Percentiles rank a stretch among this genome's conserved stretches.
These are phyloP conservation scores for Trichosanthes truncata DNA, from an alignment of 306 rosid species.

Conservation along the genomic window DNA sequence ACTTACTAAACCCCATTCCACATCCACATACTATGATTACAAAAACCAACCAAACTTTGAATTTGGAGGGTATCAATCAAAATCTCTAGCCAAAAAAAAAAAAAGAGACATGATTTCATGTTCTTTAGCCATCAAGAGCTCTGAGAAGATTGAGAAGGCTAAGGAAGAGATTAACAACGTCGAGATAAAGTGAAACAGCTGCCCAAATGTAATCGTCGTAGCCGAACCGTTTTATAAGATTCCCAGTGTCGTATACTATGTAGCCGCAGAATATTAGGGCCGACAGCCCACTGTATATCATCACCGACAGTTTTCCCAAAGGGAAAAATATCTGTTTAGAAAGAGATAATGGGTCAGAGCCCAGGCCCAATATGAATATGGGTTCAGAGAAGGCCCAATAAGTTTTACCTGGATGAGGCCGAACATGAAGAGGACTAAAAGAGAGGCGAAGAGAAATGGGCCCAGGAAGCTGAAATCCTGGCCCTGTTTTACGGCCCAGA, in stretches of 20 bases:
- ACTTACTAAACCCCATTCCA: no score
- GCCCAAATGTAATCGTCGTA: conserved; percentile 28
- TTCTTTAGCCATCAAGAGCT: not conserved
- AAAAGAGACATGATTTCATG: no score
- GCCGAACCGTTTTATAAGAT: conserved; percentile 21
- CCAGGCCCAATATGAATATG: not conserved
- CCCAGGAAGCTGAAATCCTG: conserved; percentile 23
- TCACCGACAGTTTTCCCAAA: conserved; percentile 15
- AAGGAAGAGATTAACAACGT: conserved; percentile 17
- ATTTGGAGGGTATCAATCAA: not conserved
- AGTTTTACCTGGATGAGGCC: conserved; percentile 20
- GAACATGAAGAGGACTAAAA: conserved; percentile 13
- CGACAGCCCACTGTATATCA: conserved; percentile 10
- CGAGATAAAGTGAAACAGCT: conserved; percentile 15
- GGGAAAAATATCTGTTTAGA: conserved; percentile 15
- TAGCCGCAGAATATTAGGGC: conserved; percentile 14
- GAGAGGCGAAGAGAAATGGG: conserved; percentile 28
- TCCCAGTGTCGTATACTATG: conserved; percentile 21
- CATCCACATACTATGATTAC: no score
- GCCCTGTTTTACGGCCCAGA: conserved; percentile 30
- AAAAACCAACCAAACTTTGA: not conserved
- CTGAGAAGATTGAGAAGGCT: conserved; percentile 3
- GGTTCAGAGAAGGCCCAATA: no score
- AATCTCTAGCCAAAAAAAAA: no score
- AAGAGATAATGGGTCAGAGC: not conserved